Evolutionary conservation across 2,329 filamentous ascomycete genomes (phyloP), one percentile per base, ranked within the genome.

Genomic region (Cryphonectria japonica): DNA sequence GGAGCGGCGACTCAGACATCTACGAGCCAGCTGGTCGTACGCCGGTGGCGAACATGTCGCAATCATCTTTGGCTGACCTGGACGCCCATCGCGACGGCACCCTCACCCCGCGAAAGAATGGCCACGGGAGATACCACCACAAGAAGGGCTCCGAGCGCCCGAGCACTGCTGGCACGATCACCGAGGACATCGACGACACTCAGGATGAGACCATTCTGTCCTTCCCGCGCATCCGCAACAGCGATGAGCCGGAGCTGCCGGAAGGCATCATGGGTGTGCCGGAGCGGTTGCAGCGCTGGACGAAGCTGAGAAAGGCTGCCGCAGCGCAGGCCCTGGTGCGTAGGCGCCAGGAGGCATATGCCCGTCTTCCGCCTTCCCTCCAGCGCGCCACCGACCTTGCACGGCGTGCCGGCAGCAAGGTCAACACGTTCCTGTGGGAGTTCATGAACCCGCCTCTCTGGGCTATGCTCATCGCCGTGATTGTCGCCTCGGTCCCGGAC

Each of bases 391-490:
- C 85, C 19, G 71, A 76, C 2, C 76, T 76, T 59, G 19, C 81
- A 9, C 76, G 78, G 65, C 74, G 71, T 14, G 75, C 83, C 26
- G 82, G 79, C 61, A 79, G 76, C 75, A 80, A 87, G 79, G 73
- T 93, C 75, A 81, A 88, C 75, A 82, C 82, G 65, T 94, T 94
- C 67, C 79, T 95, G 16, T 96, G 93, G 92, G 92, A 93, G 64
- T 97, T 98, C 80, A 98, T 99, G 95, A 98, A 98, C 81, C 95
- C 96, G 59, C 96, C 96, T 0, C 89, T 99, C 37, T 98, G 95
- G 94, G 95, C 96, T 41, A 98, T 99, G 96, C 84, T 98, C 46
- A 85, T 91, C 54, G 93, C 96, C n/a, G 91, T 98, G 62, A 83
- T 97, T 66, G 93, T 99, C 7, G 96, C 96, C 2, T 97, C 94